phyloP scores from a whole-genome alignment of 225 moss, liverwort and hornwort species.

The Climacium dendroides region DNA sequence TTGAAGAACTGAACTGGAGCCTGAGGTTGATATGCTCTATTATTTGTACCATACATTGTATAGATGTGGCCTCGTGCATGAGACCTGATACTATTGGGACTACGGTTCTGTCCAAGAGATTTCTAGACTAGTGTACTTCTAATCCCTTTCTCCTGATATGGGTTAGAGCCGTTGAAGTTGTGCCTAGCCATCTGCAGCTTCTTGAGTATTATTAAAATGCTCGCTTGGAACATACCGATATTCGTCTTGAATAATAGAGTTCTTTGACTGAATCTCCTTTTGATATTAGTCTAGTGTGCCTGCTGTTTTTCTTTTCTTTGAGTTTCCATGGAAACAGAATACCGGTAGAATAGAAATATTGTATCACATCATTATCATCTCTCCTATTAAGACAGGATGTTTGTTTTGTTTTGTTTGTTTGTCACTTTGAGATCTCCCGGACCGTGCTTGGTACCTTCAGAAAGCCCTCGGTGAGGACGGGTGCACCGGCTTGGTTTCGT shows the following conservation, averaged over 20 bases:
- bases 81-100: neutral
- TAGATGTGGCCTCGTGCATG: neutral
- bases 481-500: too few species aligned
- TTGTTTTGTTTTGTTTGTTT: too few species aligned
- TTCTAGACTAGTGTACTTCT: neutral
- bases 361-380: neutral
- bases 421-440: too few species aligned
- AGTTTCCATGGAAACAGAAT: neutral
- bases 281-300: neutral
- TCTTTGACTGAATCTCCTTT: neutral
- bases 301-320: neutral
- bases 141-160: neutral
- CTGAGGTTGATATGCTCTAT: neutral
- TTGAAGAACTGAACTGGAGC: conserved; percentile 54
- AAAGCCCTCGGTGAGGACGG: too few species aligned
- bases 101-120: neutral
- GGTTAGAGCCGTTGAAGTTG: neutral
- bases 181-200: neutral
- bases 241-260: neutral
- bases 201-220: neutral
- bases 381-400: too few species aligned
- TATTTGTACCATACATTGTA: conserved; percentile 29
- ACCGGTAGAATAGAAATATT: too few species aligned
- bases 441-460: too few species aligned
- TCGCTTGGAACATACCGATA: neutral